A percentile compares a stretch with the other conserved stretches of the same genome.
These are phyloP conservation scores for Kernera saxatilis DNA, from an alignment of 345 rosid genomes.

Conservation along the genomic window DNA sequence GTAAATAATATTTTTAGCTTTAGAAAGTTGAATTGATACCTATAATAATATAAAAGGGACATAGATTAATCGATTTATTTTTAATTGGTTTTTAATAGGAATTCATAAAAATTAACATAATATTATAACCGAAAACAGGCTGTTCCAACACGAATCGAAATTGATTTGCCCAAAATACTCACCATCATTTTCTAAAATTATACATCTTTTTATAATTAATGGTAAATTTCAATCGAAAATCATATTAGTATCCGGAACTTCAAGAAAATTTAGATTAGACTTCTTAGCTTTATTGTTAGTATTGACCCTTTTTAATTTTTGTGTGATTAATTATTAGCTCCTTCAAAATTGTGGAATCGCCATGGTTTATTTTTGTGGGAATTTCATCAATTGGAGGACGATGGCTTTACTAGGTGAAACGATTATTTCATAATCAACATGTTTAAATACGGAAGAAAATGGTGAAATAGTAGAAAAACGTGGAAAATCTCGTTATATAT, in stretches of 20 bases:
- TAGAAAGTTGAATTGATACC: no score
- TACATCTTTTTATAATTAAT: not conserved
- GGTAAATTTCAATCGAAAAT: not conserved
- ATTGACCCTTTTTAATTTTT: not conserved
- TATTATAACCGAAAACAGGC: no score
- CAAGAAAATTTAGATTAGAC: not conserved
- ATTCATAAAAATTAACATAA: no score
- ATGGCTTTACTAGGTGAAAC: constrained; percentile 31
- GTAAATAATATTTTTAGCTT: not conserved
- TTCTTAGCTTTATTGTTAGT: not conserved
- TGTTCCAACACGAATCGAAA: no score
- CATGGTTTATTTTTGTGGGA: constrained; percentile 23
- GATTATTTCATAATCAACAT: not conserved
- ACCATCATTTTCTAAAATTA: not conserved
- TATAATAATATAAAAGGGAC: no score
- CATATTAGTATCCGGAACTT: not conserved
- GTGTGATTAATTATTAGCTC: constrained; percentile 14
- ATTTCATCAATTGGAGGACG: constrained; percentile 25
- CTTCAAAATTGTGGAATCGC: constrained; percentile 30
- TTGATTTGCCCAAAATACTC: no score
- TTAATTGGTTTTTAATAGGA: no score
- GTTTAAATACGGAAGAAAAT: not conserved
- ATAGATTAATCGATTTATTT: no score
- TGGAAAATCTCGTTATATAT: not conserved
- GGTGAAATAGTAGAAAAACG: no score